Base-by-base conservation (phyloP, 805 yeast species). In the Wickerhamiella sorbophila region DNA sequence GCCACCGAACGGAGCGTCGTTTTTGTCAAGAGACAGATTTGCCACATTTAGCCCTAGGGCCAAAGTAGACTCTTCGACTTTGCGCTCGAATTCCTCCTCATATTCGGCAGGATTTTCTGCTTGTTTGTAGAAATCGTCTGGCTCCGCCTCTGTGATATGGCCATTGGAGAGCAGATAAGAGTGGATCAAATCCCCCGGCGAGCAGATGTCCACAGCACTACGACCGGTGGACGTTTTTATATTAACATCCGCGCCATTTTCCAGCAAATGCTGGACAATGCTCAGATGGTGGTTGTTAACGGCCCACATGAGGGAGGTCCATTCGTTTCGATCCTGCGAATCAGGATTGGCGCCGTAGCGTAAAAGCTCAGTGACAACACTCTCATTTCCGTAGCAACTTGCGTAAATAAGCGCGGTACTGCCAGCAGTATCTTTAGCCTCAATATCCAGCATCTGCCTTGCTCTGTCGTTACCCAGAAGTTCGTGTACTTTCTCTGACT, bases 231-330 rank as follows among this genome's bases (percentile, higher is more conserved):
- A 60, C 33, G 69, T 65, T 1, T 76, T 74, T 33, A 42, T 39
- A 14, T 60, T 50, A 1, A 52, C 36, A 22, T 44, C 45, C 6
- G 67, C 57, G 0, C 95, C 80, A 44, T 67, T 66, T 34, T 73
- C 72, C 41, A 85, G 58, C 44, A 84, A 61, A 42, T 69, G 60
- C 37, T 72, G 70, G 14, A 74, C 76, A 36, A 79, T 66, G 10
- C 69, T 66, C 44, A 70, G 58, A 41, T 74, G 72, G 41, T 75
- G 71, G 49, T 77, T 66, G 50, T 76, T 71, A 3, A 83, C 74
- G 0, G 93, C 87, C 94, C 94, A 84, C 91, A 82, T 83, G 36
- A 82, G 58, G 9, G 95, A 59, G 4, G 70, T 60, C 69, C 69
- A 66, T 38, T 58, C 61, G 41, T 55, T 54, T 33, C 55, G 54